Percentiles rank a stretch among this genome's conserved stretches.
These are phyloP conservation scores for Pseudopyricularia javanii DNA, from an alignment of 2,329 filamentous ascomycete genomes.

Conservation along the genomic window DNA sequence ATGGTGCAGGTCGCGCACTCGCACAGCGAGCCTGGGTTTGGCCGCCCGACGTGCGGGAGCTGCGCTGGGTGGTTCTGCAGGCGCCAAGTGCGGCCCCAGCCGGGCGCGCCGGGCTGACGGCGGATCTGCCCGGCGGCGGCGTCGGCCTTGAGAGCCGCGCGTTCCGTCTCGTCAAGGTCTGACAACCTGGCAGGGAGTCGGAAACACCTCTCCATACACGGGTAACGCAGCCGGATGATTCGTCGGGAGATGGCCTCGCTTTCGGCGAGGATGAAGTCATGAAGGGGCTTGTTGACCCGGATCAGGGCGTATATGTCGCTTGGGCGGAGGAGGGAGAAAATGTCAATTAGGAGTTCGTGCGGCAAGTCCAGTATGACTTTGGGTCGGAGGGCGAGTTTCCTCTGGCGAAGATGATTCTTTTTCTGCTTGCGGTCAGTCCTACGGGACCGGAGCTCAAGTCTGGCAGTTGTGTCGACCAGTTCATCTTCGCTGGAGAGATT, in stretches of 20 bases:
- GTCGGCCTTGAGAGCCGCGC: conserved; percentile 23
- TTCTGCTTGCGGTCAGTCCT: conserved; percentile 34
- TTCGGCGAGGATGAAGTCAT: conserved; percentile 28
- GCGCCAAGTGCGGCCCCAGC: conserved; percentile 19
- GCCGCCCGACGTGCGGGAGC: conserved; percentile 31
- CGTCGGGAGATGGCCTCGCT: conserved; percentile 26
- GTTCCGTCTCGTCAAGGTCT: conserved; percentile 21
- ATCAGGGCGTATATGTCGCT: conserved; percentile 35
- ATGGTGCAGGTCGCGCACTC: conserved; percentile 44
- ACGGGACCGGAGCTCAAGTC: conserved; percentile 36
- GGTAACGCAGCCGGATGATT: conserved; percentile 34
- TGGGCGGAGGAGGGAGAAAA: conserved; percentile 32
- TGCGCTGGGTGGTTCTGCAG: conserved; percentile 1
- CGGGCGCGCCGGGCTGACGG: conserved; percentile 22
- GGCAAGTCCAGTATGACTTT: conserved; percentile 33
- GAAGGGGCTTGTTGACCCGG: conserved; percentile 26
- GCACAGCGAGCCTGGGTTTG: conserved; percentile 35
- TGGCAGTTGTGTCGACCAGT: conserved; percentile 34
- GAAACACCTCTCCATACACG: conserved; percentile 36
- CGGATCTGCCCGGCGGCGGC: not conserved
- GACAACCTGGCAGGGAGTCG: conserved; percentile 32
- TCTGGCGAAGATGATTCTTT: conserved; percentile 25
- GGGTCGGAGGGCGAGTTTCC: conserved; percentile 17
- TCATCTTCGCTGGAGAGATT: conserved; percentile 21
- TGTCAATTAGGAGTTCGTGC: conserved; percentile 35